Evolutionary conservation across 23 red algal genomes (phyloP), one percentile per base, ranked within the genome.

Genomic region (Gracilaria caudata): DNA sequence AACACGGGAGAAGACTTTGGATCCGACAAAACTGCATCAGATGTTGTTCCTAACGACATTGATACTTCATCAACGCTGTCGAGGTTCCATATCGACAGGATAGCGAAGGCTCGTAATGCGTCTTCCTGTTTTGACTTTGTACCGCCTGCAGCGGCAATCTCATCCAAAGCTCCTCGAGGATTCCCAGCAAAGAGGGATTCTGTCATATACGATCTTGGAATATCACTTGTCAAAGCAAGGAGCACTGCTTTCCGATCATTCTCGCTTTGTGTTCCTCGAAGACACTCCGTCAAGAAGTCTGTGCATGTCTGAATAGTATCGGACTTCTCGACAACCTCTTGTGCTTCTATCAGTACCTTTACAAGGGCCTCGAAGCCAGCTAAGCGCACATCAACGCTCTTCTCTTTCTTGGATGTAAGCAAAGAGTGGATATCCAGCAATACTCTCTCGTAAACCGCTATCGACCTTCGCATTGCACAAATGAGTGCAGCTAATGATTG

Each of bases 341-440:
- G 39, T 23, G 80, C 35, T 59, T 72, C 66, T 7, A 0, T 44
- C 25, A 73, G 23, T 77, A 65, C 25, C 4, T 38, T 43, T 45
- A 77, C 45, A 30, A 87, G 3, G 16, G 64, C 53, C 28, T 16
- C 8, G 24, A 60, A 60, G 46, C 46, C 68, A n/a, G 83, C 46
- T 3, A 40, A 39, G 4, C 68, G 65, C 26, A 65, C 68, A 59
- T 91, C 87, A 20, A 60, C 77, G 60, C 66, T 82, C 28, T 43
- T 72, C 38, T 81, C 87, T 53, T 91, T 91, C 44, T 82, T 81
- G 20, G 75, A 44, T 25, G 37, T 59, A n/a, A 91, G 56, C 53
- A 76, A 70, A 2, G 51, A 45, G 26, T 30, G 7, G 16, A 91
- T 81, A 9, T 40, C 46, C 45, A 45, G 30, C 11, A 87, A n/a